Percentiles rank a stretch among this genome's conserved stretches.
phyloP scores from a whole-genome alignment of 208 protist genomes.

The Ichthyophonus hoferi region DNA sequence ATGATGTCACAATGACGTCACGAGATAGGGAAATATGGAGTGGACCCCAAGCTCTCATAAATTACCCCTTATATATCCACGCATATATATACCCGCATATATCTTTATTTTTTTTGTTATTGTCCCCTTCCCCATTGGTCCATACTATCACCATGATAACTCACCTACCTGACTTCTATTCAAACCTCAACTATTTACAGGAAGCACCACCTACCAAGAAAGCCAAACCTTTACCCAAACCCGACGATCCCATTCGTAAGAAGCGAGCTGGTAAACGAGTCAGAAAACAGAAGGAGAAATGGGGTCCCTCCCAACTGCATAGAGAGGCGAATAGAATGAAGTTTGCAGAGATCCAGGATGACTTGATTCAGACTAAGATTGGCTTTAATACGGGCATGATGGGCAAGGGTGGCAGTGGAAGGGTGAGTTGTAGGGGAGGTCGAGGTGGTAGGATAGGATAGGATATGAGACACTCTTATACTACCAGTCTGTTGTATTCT shows the following conservation, averaged over 20 bases:
- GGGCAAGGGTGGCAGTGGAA: constrained; percentile 41
- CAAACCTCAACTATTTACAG: neutral
- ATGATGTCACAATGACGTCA: too few species aligned
- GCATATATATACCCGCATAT: constrained; percentile 7
- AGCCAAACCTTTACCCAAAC: constrained; percentile 57
- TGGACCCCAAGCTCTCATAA: neutral
- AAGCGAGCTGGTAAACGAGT: constrained; percentile 52
- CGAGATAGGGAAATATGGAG: neutral
- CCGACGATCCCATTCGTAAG: constrained; percentile 50
- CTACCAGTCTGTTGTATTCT: too few species aligned
- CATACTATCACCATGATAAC: neutral
- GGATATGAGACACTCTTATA: too few species aligned
- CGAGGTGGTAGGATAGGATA: too few species aligned
- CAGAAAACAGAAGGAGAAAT: constrained; percentile 51
- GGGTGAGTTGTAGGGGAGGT: constrained; percentile 36
- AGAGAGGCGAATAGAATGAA: constrained; percentile 55
- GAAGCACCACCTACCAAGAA: constrained; percentile 59
- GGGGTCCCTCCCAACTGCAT: constrained; percentile 49
- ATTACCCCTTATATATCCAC: neutral
- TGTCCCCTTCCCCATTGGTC: neutral
- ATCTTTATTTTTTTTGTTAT: neutral
- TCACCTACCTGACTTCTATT: neutral
- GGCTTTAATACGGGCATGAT: constrained; percentile 52
- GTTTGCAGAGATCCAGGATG: constrained; percentile 57
- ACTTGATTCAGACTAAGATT: constrained; percentile 46